These are phyloP conservation scores for Aspergillus indologenus DNA, from an alignment of 495 filamentous ascomycete species.

Conservation along the genomic window DNA sequence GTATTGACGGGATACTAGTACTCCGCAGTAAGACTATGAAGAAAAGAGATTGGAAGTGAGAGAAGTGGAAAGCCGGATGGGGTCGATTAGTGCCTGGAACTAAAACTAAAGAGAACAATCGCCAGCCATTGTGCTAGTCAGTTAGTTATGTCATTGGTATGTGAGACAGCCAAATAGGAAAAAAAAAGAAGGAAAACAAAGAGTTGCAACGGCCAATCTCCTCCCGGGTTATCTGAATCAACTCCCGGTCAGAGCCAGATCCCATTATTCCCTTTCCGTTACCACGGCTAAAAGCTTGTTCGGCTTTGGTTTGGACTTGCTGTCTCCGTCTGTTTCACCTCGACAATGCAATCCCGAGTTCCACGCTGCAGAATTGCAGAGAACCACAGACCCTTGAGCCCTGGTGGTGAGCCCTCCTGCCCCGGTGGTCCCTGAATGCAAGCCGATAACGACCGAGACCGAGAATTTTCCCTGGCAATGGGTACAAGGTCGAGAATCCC, in stretches of 20 bases:
- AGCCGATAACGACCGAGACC: neutral
- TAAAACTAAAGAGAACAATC: neutral
- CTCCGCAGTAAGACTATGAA: neutral
- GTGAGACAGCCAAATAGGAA: constrained; percentile 5
- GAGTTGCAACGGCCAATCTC: constrained; percentile 2
- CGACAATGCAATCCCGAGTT: neutral
- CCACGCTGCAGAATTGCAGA: neutral
- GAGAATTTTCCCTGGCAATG: neutral
- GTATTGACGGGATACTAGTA: neutral
- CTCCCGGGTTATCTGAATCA: neutral
- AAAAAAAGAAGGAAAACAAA: constrained; percentile 1
- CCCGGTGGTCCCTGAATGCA: neutral
- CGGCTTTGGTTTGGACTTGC: neutral
- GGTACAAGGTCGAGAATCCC: neutral
- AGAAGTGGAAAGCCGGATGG: neutral
- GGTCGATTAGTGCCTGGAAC: constrained; percentile 7
- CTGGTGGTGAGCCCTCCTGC: too few species aligned
- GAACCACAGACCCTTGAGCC: neutral
- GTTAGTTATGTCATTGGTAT: constrained; percentile 4
- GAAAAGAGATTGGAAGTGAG: too few species aligned
- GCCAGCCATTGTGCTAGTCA: neutral
- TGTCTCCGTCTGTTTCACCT: neutral
- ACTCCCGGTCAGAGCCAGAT: neutral
- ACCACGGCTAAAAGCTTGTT: neutral
- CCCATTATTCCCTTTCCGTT: neutral